Evolutionary conservation across 2,329 filamentous ascomycete species (phyloP).

Genomic region (Albifimbria verrucaria): DNA sequence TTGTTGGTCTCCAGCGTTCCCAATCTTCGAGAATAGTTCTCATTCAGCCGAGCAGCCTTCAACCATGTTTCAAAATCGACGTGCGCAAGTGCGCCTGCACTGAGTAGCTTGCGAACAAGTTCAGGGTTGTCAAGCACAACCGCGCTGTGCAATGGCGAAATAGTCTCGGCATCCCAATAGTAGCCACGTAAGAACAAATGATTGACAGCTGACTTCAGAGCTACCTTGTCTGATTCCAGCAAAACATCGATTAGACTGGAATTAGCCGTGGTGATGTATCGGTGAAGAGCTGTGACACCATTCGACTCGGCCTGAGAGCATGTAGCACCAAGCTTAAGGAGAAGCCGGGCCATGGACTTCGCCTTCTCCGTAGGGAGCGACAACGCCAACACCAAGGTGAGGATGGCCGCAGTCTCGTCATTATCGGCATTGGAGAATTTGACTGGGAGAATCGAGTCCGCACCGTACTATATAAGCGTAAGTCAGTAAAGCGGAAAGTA

Average conservation of each 20-base stretch:
- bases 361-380: slow-evolving; percentile 61
- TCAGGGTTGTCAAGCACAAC: slow-evolving; percentile 49
- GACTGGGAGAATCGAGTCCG: slow-evolving; percentile 71
- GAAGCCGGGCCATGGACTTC: slow-evolving; percentile 58
- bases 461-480: slow-evolving; percentile 59
- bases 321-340: slow-evolving; percentile 70
- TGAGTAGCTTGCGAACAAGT: slow-evolving; percentile 58
- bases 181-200: slow-evolving; percentile 48
- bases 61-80: slow-evolving; percentile 65
- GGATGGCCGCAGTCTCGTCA: slow-evolving; percentile 55
- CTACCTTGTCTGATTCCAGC: slow-evolving; percentile 55
- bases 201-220: slow-evolving; percentile 62
- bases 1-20: slow-evolving; percentile 45
- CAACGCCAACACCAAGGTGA: slow-evolving; percentile 68
- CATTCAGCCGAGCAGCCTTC: slow-evolving; percentile 48
- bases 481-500: slow-evolving; percentile 1
- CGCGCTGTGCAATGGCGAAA: slow-evolving; percentile 56
- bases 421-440: slow-evolving; percentile 56
- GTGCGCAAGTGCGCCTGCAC: slow-evolving; percentile 55
- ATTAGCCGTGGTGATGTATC: slow-evolving; percentile 53
- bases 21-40: slow-evolving; percentile 28
- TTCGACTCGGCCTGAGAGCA: slow-evolving; percentile 68
- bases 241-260: slow-evolving; percentile 45
- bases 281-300: slow-evolving; percentile 64
- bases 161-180: slow-evolving; percentile 30